Base-by-base conservation (phyloP, 2,329 filamentous ascomycete genomes). In the Sporothrix brasiliensis region DNA sequence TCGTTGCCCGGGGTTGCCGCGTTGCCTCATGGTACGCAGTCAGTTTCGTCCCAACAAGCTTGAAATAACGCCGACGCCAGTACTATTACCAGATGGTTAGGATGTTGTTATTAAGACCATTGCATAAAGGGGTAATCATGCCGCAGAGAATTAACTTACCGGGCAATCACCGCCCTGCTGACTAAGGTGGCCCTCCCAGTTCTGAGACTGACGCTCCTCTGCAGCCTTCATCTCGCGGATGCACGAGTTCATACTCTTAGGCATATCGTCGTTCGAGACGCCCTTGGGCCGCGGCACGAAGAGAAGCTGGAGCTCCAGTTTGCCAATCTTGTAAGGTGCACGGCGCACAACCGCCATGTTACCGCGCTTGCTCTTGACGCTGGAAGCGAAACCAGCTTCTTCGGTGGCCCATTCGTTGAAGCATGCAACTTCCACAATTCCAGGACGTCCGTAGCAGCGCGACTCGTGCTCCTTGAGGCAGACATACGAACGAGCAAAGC, bases 331-430 rank as follows among this genome's bases (percentile, higher is more conserved):
- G 83, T 99, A 99, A n/a, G 95, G 95, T 14, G 95, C 94, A 68
- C 91, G 89, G 71, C 95, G 90, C 54, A 93, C 88, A 68, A 92
- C 87, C 5, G 88, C 85, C 30, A 86, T 86, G 73, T 87, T 89
- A 54, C 89, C 87, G 73, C 92, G 92, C 87, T 98, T 98, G 85
- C 92, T 97, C 86, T 97, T 97, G 73, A 97, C 91, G 79, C 93
- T 97, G 77, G 89, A 96, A 5, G 91, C 88, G 72, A 90, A 90
- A 30, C 85, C 85, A 11, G 88, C 88, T 75, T 95, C 92, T 78
- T 99, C 95, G 3, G 92, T 89, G 0, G 95, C 95, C 95, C 95
- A 99, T 82, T 99, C 95, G 77, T 99, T 99, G 86, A 98, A 99
- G 81, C 93, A 96, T 21, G 93, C 92, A 70, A 98, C 89, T 75